These are phyloP conservation scores for Candida sphagnicola DNA, from an alignment of 805 yeast species.

Conservation along the genomic window DNA sequence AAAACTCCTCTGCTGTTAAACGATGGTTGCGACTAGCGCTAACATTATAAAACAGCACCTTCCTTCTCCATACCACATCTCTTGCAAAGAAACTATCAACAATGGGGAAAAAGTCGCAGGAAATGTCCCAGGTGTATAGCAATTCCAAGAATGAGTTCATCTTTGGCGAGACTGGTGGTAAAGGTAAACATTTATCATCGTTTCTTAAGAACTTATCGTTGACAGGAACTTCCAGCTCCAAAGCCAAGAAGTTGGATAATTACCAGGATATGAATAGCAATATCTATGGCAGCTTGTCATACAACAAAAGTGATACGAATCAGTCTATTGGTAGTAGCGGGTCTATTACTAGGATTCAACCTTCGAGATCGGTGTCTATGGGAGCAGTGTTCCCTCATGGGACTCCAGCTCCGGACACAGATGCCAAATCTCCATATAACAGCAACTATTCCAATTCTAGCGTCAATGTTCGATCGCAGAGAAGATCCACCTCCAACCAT, in stretches of 20 bases:
- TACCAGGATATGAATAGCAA: conserved; percentile 29
- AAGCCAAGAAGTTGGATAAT: conserved; percentile 11
- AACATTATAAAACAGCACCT: too few relatives aligned
- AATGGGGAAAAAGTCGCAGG: conserved; percentile 42
- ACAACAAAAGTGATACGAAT: conserved; percentile 6
- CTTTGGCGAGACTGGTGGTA: conserved; percentile 67
- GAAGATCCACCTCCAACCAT: conserved; percentile 12
- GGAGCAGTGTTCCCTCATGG: conserved; percentile 14
- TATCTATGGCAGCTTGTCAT: conserved; percentile 37
- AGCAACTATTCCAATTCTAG: conserved; percentile 6
- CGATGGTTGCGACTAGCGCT: too few relatives aligned
- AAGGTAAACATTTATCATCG: conserved; percentile 54
- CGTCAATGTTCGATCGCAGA: conserved; percentile 5
- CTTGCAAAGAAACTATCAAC: conserved; percentile 2
- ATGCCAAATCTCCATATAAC: background rate
- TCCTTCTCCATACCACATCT: too few relatives aligned
- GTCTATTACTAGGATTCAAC: conserved; percentile 9
- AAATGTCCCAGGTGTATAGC: conserved; percentile 42
- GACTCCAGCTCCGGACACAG: background rate
- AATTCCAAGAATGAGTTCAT: conserved; percentile 50
- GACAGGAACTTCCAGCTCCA: conserved; percentile 22
- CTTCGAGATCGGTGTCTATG: conserved; percentile 15
- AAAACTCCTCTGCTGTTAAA: too few relatives aligned
- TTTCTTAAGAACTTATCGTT: conserved; percentile 44
- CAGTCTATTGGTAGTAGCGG: conserved; percentile 4